Base-by-base conservation (phyloP, 805 yeast genomes). In the Allodekkera sacchari region DNA sequence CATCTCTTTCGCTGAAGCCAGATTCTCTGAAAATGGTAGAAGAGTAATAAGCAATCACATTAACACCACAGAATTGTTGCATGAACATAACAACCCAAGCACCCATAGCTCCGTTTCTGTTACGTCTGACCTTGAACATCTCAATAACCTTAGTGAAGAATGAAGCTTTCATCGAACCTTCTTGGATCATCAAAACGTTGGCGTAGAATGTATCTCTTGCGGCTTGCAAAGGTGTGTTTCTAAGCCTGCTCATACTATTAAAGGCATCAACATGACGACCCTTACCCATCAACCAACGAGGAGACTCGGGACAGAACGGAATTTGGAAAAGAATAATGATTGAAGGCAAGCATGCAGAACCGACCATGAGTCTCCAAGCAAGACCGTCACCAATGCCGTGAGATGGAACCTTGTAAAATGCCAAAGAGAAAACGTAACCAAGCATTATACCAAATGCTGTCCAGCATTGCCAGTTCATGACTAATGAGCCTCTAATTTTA, bases 61-160 rank as follows among this genome's bases (percentile, higher is more conserved):
- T 84, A 53, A 84, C 74, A 45, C 95, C 95, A 59, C 94, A 84
- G 61, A 83, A 81, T 54, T 84, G 94, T 61, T 84, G 95, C 84
- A 80, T 79, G 50, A 83, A 81, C 75, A 85, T 84, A 37, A 77
- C 84, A 41, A 83, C 68, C 71, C 80, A 79, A 4, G 94, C 74
- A 34, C 83, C 94, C 35, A 79, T 44, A 6, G 83, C 74, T 32
- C 92, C 94, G 50, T 84, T 80, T 58, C 94, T 72, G 55, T 82
- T 83, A 64, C 95, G 74, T 55, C 92, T 71, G 28, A 81, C 65
- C 1, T 78, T 67, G 51, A 83, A 64, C 63, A 83, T 61, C 51
- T 77, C 82, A 32, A 57, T 58, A 28, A 72, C 31, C 47, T 75
- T 69, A 42, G 52, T 58, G 45, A 47, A 50, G 34, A 67, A 65